phyloP scores from a whole-genome alignment of 495 filamentous ascomycete species.

The Penicillium psychrofluorescens region DNA sequence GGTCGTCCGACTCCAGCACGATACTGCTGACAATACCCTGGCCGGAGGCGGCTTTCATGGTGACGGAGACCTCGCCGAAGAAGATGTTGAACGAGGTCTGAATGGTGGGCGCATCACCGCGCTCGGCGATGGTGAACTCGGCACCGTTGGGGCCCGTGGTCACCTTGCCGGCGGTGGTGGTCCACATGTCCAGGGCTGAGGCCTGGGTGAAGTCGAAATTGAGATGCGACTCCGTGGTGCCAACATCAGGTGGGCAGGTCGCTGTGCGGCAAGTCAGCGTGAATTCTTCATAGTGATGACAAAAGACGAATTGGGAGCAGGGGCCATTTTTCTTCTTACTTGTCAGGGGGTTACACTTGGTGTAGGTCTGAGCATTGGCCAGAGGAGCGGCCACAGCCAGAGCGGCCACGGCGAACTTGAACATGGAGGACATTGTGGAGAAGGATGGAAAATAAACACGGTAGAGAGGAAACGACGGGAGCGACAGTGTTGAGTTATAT shows the following conservation, averaged over 20 bases:
- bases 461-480: background rate
- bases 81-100: conserved; percentile 69
- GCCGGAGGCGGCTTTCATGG: conserved; percentile 65
- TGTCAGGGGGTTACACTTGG: conserved; percentile 35
- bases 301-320: background rate
- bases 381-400: conserved; percentile 29
- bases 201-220: conserved; percentile 59
- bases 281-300: conserved; percentile 1
- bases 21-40: conserved; percentile 72
- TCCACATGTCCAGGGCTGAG: conserved; percentile 47
- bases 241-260: conserved; percentile 53
- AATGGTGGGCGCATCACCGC: conserved; percentile 68
- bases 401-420: conserved; percentile 28
- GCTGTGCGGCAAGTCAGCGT: conserved; percentile 6
- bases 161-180: conserved; percentile 50
- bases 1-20: conserved; percentile 78
- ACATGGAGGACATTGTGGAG: conserved; percentile 17
- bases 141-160: conserved; percentile 46
- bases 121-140: conserved; percentile 63
- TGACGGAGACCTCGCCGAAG: conserved; percentile 65
- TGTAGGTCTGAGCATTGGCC: conserved; percentile 39
- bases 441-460: background rate
- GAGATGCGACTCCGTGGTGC: conserved; percentile 45
- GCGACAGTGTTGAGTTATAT: background rate
- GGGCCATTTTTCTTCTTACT: background rate